Conservation (phyloP, 192 early-diverging fungal species). For the Podila horticola region DNA sequence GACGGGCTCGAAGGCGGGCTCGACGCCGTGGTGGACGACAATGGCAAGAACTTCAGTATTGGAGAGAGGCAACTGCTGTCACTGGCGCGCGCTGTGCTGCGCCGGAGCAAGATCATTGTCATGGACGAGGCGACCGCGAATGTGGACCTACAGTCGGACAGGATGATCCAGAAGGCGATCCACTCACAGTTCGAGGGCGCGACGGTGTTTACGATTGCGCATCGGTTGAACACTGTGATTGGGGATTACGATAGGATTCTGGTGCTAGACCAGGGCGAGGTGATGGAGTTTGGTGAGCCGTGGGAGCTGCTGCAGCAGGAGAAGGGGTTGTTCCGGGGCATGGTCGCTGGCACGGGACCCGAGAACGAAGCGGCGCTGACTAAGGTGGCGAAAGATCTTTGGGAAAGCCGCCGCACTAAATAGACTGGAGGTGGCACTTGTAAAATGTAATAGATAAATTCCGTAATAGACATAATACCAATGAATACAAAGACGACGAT, state of each 20-base stretch:
- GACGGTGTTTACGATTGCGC: constrained; percentile 63
- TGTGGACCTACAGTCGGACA: constrained; percentile 69
- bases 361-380: constrained; percentile 39
- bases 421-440: too few species aligned
- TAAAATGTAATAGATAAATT: too few species aligned
- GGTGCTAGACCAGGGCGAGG: constrained; percentile 79
- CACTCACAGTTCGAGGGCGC: constrained; percentile 52
- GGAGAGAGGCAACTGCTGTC: constrained; percentile 79
- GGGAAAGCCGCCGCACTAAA: constrained; percentile 15
- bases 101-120: constrained; percentile 78
- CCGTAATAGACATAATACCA: too few species aligned
- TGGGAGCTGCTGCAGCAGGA: constrained; percentile 60
- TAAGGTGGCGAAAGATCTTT: constrained; percentile 38
- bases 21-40: constrained; percentile 77
- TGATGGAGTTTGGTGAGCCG: constrained; percentile 80
- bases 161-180: constrained; percentile 76
- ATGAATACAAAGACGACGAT: too few species aligned
- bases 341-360: constrained; percentile 48
- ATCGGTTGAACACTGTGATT: constrained; percentile 62
- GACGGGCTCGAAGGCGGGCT: constrained; percentile 71
- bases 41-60: constrained; percentile 84
- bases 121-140: constrained; percentile 85
- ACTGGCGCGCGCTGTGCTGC: constrained; percentile 71
- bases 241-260: constrained; percentile 71
- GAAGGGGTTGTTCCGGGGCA: constrained; percentile 36